Conservation (phyloP, 495 filamentous ascomycete species). For the Lophium mytilinum region DNA sequence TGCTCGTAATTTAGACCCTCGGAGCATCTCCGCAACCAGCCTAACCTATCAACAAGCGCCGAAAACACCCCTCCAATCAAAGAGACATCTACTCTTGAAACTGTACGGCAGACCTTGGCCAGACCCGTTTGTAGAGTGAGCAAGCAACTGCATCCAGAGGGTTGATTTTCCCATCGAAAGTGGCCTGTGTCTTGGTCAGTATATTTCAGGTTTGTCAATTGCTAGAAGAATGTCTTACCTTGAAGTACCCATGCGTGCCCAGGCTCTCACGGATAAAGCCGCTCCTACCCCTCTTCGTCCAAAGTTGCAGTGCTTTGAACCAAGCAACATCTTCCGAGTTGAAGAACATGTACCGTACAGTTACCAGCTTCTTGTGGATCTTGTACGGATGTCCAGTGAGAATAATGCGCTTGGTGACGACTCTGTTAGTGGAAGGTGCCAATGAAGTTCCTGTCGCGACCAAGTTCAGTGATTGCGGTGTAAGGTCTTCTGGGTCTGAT, state of each 20-base stretch:
- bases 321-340: conserved; percentile 86
- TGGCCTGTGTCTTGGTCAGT: conserved; percentile 40
- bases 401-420: conserved; percentile 89
- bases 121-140: conserved; percentile 88
- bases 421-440: conserved; percentile 65
- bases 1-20: too few relatives aligned
- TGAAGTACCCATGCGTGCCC: conserved; percentile 98
- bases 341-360: conserved; percentile 99
- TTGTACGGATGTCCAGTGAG: conserved; percentile 95
- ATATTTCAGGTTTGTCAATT: too few relatives aligned
- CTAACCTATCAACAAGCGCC: too few relatives aligned
- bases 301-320: conserved; percentile 93
- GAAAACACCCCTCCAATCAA: too few relatives aligned
- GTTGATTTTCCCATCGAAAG: conserved; percentile 91
- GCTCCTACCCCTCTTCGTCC: conserved; percentile 80
- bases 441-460: conserved; percentile 81
- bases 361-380: conserved; percentile 95
- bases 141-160: conserved; percentile 89
- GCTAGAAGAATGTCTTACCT: conserved; percentile 32
- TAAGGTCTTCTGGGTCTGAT: conserved; percentile 26
- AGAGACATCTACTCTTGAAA: too few relatives aligned
- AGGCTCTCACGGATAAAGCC: conserved; percentile 89
- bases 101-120: conserved; percentile 55
- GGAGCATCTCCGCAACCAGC: too few relatives aligned
- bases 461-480: conserved; percentile 46